Evolutionary conservation across 75 land plant genomes (phyloP), one percentile per base, ranked within the genome.

Genomic region (Pinus taeda): DNA sequence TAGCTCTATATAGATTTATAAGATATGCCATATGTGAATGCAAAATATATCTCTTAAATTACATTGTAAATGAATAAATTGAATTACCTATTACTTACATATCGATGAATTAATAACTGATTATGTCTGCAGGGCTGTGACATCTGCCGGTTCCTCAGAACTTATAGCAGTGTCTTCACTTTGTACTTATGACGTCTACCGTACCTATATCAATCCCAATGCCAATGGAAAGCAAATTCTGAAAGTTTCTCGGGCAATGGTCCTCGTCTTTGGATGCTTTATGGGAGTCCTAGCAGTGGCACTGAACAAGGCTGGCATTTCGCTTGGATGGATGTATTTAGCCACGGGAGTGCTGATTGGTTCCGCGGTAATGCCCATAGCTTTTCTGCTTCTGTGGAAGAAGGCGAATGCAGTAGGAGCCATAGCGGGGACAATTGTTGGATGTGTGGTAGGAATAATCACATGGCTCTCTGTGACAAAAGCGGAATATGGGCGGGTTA

Each of bases 301-400:
- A 11, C 83, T 97, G 45, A 97, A 97, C 88, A 94, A 95, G 78
- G 98, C 95, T 6, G 95, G 98, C 20, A 90, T 97, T 14, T 95
- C 99, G 30, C 78, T 97, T 9, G 53, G 9, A 8, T 45, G 53
- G 99, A 94, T 94, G 99, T 97, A 97, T 73, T 79, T 97, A 6
- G 98, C 99, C 26, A 97, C 86, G 98, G 98, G 99, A 72, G 98
- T 97, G 15, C 57, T 97, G n/a, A 83, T 97, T 49, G 99, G 99
- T 12, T 97, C 99, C 5, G 98, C 99, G 0, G 98, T 97, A 60
- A 78, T 97, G 57, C 99, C 98, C 29, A 87, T 94, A 13, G 95
- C 93, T 57, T 95, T 97, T 79, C 84, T 97, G 83, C 90, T 97
- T 59, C 87, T 97, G 4, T 97, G 99, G 99, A 83, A 84, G n/a